These are phyloP conservation scores for Metschnikowia chrysomelidarum DNA, from an alignment of 805 yeast species.

Conservation along the genomic window DNA sequence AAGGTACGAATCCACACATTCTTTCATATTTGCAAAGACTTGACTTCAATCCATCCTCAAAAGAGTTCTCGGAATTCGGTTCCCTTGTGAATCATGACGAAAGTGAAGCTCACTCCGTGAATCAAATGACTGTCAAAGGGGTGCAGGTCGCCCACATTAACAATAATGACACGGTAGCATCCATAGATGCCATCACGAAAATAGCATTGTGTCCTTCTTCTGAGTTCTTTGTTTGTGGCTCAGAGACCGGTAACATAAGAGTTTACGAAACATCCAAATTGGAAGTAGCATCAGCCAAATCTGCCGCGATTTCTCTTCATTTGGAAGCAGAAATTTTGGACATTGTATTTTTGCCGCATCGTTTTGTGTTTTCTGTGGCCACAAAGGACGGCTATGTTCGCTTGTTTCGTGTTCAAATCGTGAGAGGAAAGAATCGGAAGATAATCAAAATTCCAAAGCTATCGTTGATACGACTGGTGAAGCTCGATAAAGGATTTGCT, in stretches of 20 bases:
- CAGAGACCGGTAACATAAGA: constrained; percentile 67
- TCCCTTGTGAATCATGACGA: constrained; percentile 11
- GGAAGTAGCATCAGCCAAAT: constrained; percentile 58
- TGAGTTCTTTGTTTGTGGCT: constrained; percentile 71
- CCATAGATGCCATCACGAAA: constrained; percentile 45
- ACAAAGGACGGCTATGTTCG: constrained; percentile 47
- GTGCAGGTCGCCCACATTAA: constrained; percentile 30
- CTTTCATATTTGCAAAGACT: constrained; percentile 52
- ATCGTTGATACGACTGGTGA: constrained; percentile 17
- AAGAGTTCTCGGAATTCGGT: constrained; percentile 72
- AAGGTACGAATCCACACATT: constrained; percentile 65
- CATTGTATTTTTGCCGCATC: constrained; percentile 49
- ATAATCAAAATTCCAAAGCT: constrained; percentile 27
- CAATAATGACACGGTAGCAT: constrained; percentile 52
- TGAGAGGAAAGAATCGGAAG: constrained; percentile 32
- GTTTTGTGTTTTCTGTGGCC: constrained; percentile 59
- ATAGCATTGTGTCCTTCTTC: constrained; percentile 60
- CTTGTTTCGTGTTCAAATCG: constrained; percentile 34
- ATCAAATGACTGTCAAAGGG: constrained; percentile 3
- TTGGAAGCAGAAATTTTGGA: constrained; percentile 50
- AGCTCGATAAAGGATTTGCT: constrained; percentile 39
- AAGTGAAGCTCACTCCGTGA: neutral
- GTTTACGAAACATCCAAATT: constrained; percentile 75
- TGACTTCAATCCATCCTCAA: constrained; percentile 54
- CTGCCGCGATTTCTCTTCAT: constrained; percentile 31